Conservation (phyloP, 225 moss, liverwort and hornwort genomes). For the Physcomitrellopsis africana region DNA sequence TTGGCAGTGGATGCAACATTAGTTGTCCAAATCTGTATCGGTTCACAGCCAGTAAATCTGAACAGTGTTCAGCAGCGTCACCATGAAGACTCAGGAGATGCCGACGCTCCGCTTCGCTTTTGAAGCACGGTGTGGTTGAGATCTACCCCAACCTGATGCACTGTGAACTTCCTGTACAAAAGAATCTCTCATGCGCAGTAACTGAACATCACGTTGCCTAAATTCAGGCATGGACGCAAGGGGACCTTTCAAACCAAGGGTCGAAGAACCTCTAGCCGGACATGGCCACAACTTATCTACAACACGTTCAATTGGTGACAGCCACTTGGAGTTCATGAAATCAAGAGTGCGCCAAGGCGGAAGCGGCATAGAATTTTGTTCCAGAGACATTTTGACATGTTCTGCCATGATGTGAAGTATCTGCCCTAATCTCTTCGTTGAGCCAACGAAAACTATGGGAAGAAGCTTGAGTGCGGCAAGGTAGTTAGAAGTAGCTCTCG, state of each 20-base stretch:
- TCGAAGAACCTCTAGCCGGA: constrained; percentile 42
- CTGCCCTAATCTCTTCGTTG: constrained; percentile 58
- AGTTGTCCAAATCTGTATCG: neutral
- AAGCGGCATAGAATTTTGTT: constrained; percentile 72
- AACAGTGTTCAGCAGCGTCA: constrained; percentile 11
- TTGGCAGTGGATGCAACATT: constrained; percentile 26
- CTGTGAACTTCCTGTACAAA: constrained; percentile 56
- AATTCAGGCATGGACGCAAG: constrained; percentile 48
- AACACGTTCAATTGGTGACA: constrained; percentile 54
- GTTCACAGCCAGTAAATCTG: constrained; percentile 30
- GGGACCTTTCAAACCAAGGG: constrained; percentile 47
- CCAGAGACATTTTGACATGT: constrained; percentile 62
- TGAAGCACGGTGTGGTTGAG: constrained; percentile 21
- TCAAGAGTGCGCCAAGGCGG: constrained; percentile 86
- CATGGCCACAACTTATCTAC: constrained; percentile 35
- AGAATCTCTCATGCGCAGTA: constrained; percentile 64
- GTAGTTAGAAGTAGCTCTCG: constrained; percentile 69
- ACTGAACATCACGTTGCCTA: constrained; percentile 59
- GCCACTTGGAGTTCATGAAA: constrained; percentile 78
- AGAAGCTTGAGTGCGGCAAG: constrained; percentile 56
- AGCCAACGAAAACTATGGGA: constrained; percentile 76
- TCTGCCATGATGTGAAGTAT: constrained; percentile 76
- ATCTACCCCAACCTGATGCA: constrained; percentile 29
- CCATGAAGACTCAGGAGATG: constrained; percentile 25
- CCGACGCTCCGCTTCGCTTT: constrained; percentile 36